A percentile compares a stretch with the other conserved stretches of the same genome.
Evolutionary conservation across 176 grass and related monocot genomes (phyloP).

Genomic region (Paspalum notatum): DNA sequence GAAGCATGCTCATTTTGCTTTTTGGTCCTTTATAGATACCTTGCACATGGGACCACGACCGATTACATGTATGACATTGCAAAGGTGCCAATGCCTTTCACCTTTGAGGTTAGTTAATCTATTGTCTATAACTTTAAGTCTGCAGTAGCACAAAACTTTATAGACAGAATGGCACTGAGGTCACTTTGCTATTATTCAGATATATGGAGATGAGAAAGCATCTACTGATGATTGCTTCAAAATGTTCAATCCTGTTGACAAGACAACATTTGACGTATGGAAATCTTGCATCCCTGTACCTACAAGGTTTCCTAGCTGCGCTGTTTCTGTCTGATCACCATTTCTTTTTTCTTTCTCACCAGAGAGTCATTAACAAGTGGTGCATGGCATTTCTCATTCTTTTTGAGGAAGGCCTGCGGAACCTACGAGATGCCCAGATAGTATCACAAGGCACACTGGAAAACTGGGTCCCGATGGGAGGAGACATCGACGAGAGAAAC

Average conservation of each 20-base stretch:
- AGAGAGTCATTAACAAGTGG: slow-evolving; percentile 87
- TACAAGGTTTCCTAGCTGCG: not conserved
- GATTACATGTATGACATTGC: slow-evolving; percentile 86
- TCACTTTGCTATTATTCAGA: slow-evolving; percentile 52
- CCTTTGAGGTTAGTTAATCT: slow-evolving; percentile 82
- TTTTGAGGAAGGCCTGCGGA: slow-evolving; percentile 69
- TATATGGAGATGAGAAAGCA: slow-evolving; percentile 85
- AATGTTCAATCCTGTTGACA: slow-evolving; percentile 97
- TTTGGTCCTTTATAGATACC: slow-evolving; percentile 56
- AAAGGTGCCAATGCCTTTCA: slow-evolving; percentile 96
- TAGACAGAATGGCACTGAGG: not conserved
- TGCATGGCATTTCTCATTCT: slow-evolving; percentile 80
- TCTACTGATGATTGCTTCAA: slow-evolving; percentile 84
- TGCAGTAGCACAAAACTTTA: not conserved
- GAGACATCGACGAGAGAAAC: slow-evolving; percentile 43
- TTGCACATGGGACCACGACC: slow-evolving; percentile 99
- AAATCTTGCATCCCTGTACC: slow-evolving; percentile 13
- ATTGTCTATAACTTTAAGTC: not conserved
- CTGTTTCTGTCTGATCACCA: slow-evolving; percentile 14
- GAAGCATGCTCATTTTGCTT: not conserved
- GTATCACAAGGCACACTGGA: slow-evolving; percentile 34
- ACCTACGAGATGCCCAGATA: slow-evolving; percentile 38
- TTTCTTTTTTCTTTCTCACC: slow-evolving; percentile 6
- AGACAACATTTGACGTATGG: slow-evolving; percentile 74
- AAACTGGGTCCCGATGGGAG: slow-evolving; percentile 52